Conservation (phyloP, 225 moss, liverwort and hornwort species). For the Bryum argenteum region DNA sequence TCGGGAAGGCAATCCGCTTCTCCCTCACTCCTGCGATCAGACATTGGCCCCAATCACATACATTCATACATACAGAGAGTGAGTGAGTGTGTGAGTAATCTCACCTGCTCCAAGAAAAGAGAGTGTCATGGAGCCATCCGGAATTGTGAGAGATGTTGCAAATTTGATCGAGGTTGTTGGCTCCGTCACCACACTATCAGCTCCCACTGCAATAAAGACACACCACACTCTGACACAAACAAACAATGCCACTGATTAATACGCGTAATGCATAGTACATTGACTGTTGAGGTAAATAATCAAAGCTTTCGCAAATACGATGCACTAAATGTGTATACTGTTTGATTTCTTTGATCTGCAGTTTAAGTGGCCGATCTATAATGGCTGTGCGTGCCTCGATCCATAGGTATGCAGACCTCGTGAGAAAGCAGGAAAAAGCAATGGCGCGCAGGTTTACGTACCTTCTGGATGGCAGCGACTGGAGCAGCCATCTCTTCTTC, state of each 20-base stretch:
- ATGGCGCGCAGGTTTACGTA: background rate
- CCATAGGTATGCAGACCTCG: too few species aligned
- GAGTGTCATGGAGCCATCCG: background rate
- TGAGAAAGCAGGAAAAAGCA: too few species aligned
- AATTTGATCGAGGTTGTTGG: background rate
- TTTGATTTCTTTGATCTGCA: background rate
- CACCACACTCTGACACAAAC: background rate
- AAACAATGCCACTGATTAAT: background rate
- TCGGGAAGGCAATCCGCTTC: background rate
- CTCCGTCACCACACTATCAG: background rate
- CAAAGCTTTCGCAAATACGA: background rate
- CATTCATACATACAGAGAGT: background rate
- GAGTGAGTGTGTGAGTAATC: background rate
- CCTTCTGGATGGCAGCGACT: conserved; percentile 57
- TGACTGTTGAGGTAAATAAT: too few species aligned
- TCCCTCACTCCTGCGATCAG: background rate
- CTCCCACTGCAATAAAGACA: background rate
- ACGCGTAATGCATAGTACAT: background rate
- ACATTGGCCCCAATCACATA: background rate
- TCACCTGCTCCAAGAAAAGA: background rate
- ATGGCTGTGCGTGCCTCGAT: too few species aligned
- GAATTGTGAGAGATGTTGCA: background rate
- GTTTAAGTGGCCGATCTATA: too few species aligned
- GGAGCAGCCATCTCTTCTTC: conserved; percentile 40
- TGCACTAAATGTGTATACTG: background rate